A percentile compares a stretch with the other conserved stretches of the same genome.
Conservation (phyloP, 2,329 filamentous ascomycete genomes). For the Teratosphaeria nubilosa region DNA sequence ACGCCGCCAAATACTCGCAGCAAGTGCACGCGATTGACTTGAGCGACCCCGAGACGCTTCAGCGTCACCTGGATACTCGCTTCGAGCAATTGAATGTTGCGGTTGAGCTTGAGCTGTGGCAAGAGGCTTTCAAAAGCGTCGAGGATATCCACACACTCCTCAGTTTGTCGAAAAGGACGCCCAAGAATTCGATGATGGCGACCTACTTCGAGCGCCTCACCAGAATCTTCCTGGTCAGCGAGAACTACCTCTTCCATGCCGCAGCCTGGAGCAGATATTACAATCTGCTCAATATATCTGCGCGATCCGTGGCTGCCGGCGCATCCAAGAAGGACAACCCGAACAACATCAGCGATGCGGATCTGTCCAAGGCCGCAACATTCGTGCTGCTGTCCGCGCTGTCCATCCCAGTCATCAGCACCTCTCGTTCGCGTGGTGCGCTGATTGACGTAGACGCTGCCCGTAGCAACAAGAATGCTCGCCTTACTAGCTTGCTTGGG, state of each 20-base stretch:
- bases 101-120: slow-evolving; percentile 95
- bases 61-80: slow-evolving; percentile 92
- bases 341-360: slow-evolving; percentile 66
- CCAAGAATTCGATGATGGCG: slow-evolving; percentile 99
- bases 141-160: slow-evolving; percentile 98
- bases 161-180: slow-evolving; percentile 92
- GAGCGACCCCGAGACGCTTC: slow-evolving; percentile 91
- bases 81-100: slow-evolving; percentile 98
- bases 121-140: slow-evolving; percentile 97
- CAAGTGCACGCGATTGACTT: slow-evolving; percentile 99
- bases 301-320: slow-evolving; percentile 69
- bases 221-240: slow-evolving; percentile 94
- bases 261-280: slow-evolving; percentile 97
- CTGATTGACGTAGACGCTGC: slow-evolving; percentile 95
- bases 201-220: slow-evolving; percentile 99
- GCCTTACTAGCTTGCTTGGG: slow-evolving; percentile 87
- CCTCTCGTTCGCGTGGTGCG: slow-evolving; percentile 85
- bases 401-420: slow-evolving; percentile 98
- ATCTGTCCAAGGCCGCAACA: slow-evolving; percentile 87
- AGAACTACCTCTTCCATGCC: slow-evolving; percentile 99
- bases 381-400: slow-evolving; percentile 92
- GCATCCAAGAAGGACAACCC: slow-evolving; percentile 93
- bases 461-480: slow-evolving; percentile 97
- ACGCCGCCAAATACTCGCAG: slow-evolving; percentile 95
- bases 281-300: slow-evolving; percentile 86